phyloP scores from a whole-genome alignment of 129 eudicot species.

The Arctium lappa region DNA sequence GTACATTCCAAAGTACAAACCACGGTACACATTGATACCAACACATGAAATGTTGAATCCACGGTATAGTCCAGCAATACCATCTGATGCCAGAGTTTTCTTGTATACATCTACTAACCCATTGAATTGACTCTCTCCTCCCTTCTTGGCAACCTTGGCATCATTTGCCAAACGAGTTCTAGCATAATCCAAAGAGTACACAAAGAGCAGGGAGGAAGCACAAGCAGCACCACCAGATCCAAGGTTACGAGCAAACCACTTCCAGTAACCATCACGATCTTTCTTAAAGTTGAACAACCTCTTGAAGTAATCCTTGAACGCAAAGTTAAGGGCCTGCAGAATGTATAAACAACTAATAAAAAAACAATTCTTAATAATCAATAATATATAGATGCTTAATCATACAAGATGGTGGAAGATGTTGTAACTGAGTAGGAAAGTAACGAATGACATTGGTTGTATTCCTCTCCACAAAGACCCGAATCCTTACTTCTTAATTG shows the following conservation, averaged over 20 bases:
- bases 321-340: conserved; percentile 58
- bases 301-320: conserved; percentile 66
- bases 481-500: conserved; percentile 48
- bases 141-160: too few species aligned
- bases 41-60: conserved; percentile 57
- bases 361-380: not conserved
- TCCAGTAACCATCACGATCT: too few species aligned
- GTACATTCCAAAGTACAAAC: conserved; percentile 60
- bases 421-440: conserved; percentile 49
- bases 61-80: too few species aligned
- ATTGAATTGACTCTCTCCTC: too few species aligned
- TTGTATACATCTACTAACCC: too few species aligned
- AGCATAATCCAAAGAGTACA: too few species aligned
- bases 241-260: too few species aligned
- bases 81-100: too few species aligned
- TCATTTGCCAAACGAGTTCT: too few species aligned
- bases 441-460: conserved; percentile 68
- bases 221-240: too few species aligned
- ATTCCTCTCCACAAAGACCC: conserved; percentile 63
- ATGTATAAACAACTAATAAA: not conserved
- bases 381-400: not conserved
- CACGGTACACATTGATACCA: conserved; percentile 59
- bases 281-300: conserved; percentile 46
- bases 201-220: too few species aligned
- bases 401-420: not conserved